Conservation (phyloP, 495 filamentous ascomycete species). For the Aspergillus incahuasiensis region DNA sequence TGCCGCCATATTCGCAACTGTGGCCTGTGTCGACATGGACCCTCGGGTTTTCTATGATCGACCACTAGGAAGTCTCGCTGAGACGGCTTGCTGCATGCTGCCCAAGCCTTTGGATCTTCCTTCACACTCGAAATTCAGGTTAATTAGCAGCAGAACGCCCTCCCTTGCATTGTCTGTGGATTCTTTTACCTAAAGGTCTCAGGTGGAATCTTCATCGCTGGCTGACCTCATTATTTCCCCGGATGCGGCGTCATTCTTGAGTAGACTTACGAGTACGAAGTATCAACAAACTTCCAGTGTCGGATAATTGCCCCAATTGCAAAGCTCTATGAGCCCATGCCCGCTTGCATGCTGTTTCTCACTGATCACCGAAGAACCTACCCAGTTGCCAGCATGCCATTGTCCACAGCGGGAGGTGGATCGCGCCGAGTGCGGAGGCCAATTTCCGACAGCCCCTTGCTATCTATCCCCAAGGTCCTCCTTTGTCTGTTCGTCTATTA, state of each 20-base stretch:
- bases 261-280: background rate
- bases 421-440: constrained; percentile 19
- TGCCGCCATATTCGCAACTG: background rate
- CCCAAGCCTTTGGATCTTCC: constrained; percentile 15
- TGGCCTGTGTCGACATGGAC: constrained; percentile 2
- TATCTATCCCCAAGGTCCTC: constrained; percentile 2
- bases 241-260: background rate
- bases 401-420: constrained; percentile 10
- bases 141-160: background rate
- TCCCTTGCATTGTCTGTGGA: constrained; percentile 10
- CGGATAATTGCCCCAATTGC: background rate
- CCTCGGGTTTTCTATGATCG: constrained; percentile 18
- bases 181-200: constrained; percentile 5
- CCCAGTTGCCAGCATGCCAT: background rate
- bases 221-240: background rate
- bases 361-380: background rate
- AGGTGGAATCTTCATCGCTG: background rate
- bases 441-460: constrained; percentile 15
- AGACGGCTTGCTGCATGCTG: constrained; percentile 21
- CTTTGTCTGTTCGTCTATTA: too few relatives aligned
- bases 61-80: constrained; percentile 19
- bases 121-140: background rate
- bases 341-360: background rate
- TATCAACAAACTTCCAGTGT: background rate
- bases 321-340: background rate